Evolutionary conservation across 352 stramenopile genomes (phyloP).

Genomic region (Thalassiosira ordinaria): DNA sequence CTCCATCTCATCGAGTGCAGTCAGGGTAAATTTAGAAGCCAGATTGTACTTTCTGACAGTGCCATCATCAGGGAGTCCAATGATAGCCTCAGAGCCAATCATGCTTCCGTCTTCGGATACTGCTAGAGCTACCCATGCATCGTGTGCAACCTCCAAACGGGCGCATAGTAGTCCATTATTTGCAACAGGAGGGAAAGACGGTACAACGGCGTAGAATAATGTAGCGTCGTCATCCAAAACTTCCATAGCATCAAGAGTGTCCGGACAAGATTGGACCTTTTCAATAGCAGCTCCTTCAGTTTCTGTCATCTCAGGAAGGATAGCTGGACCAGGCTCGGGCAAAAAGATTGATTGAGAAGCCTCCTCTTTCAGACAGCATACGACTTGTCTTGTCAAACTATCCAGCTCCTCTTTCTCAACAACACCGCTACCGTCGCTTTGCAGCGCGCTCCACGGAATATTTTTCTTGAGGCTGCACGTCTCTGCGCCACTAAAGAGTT

Average conservation of each 20-base stretch:
- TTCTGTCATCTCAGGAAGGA: too few species aligned
- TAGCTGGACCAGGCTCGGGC: too few species aligned
- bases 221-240: slow-evolving; percentile 3
- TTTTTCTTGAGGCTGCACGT: too few species aligned
- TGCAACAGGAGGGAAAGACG: neutral
- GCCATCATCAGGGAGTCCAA: slow-evolving; percentile 23
- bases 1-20: too few species aligned
- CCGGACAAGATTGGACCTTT: neutral
- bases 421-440: too few species aligned
- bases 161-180: slow-evolving; percentile 6
- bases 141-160: neutral
- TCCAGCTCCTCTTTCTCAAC: too few species aligned
- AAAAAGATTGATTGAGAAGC: too few species aligned
- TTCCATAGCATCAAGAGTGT: neutral
- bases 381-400: too few species aligned
- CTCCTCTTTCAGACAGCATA: too few species aligned
- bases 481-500: too few species aligned
- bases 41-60: slow-evolving; percentile 30
- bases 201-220: slow-evolving; percentile 4
- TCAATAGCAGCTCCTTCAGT: neutral
- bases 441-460: too few species aligned
- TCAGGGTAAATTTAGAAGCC: too few species aligned
- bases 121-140: slow-evolving; percentile 30
- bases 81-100: slow-evolving; percentile 38
- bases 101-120: slow-evolving; percentile 24